Evolutionary conservation across 2,329 filamentous ascomycete species (phyloP).

Genomic region (Pestalotiopsis sp.): DNA sequence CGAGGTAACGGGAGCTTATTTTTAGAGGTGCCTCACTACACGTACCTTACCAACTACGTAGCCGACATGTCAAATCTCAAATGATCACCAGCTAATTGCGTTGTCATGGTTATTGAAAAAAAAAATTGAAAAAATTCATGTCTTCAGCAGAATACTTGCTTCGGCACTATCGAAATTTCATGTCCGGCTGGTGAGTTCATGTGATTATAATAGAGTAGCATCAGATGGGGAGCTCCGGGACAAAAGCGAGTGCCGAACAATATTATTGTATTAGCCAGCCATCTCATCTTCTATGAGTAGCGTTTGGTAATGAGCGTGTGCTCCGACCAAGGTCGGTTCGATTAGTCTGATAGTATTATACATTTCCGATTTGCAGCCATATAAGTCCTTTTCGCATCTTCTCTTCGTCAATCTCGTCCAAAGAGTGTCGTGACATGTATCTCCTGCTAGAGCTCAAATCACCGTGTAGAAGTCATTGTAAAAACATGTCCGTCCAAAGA

Average conservation of each 20-base stretch:
- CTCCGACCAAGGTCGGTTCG: background rate
- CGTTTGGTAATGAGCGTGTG: background rate
- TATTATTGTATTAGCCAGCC: constrained; percentile 1
- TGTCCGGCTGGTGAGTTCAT: too few relatives aligned
- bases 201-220: too few relatives aligned
- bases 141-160: too few relatives aligned
- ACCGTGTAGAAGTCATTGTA: constrained; percentile 25
- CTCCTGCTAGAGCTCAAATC: constrained; percentile 19
- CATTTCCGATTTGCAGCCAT: background rate
- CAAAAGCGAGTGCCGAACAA: background rate
- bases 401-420: constrained; percentile 15
- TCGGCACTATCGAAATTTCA: too few relatives aligned
- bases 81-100: too few relatives aligned
- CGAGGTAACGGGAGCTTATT: background rate
- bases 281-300: background rate
- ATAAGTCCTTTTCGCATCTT: constrained; percentile 1
- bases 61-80: too few relatives aligned
- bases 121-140: too few relatives aligned
- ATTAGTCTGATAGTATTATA: background rate
- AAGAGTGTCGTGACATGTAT: constrained; percentile 18
- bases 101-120: too few relatives aligned
- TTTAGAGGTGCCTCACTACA: background rate
- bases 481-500: constrained; percentile 20
- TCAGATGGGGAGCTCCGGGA: background rate
- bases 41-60: too few relatives aligned